Evolutionary conservation across 2,329 filamentous ascomycete species (phyloP).

Genomic region (Cercospora sp.): DNA sequence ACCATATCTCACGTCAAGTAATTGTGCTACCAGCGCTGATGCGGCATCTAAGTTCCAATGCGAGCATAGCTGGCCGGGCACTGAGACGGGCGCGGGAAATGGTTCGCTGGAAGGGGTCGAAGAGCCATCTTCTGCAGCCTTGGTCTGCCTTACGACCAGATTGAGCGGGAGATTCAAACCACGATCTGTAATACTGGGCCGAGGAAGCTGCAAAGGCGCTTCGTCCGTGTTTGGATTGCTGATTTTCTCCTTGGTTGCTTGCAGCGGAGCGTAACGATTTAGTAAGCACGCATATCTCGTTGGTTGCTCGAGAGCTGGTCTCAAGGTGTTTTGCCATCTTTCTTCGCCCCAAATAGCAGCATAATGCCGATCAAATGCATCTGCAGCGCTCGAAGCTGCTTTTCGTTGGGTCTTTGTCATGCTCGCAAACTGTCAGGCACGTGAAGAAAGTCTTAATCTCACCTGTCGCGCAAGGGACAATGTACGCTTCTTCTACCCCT

Average conservation of each 20-base stretch:
- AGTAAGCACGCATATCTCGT: slow-evolving; percentile 34
- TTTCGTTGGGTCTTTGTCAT: slow-evolving; percentile 34
- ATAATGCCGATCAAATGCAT: slow-evolving; percentile 37
- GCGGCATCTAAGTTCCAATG: slow-evolving; percentile 39
- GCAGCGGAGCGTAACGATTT: slow-evolving; percentile 32
- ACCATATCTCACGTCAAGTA: slow-evolving; percentile 40
- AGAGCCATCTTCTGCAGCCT: background rate
- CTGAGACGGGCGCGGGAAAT: slow-evolving; percentile 30
- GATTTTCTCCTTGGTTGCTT: slow-evolving; percentile 21
- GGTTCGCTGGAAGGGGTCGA: slow-evolving; percentile 7
- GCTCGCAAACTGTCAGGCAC: background rate
- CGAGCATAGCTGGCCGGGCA: slow-evolving; percentile 24
- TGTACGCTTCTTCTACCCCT: background rate
- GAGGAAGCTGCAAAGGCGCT: slow-evolving; percentile 13
- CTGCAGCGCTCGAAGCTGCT: slow-evolving; percentile 27
- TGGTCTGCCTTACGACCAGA: slow-evolving; percentile 16
- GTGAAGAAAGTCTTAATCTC: background rate
- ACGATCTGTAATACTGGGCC: background rate
- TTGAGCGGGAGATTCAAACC: slow-evolving; percentile 3
- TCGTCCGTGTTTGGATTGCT: slow-evolving; percentile 16
- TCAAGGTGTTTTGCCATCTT: slow-evolving; percentile 34
- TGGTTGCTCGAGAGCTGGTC: slow-evolving; percentile 29
- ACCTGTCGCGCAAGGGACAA: background rate
- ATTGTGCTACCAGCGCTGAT: slow-evolving; percentile 39
- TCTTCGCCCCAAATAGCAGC: slow-evolving; percentile 33